A percentile compares a stretch with the other conserved stretches of the same genome.
phyloP scores from a whole-genome alignment of 371 early-diverging fungal species.

The Funneliformis caledonium region DNA sequence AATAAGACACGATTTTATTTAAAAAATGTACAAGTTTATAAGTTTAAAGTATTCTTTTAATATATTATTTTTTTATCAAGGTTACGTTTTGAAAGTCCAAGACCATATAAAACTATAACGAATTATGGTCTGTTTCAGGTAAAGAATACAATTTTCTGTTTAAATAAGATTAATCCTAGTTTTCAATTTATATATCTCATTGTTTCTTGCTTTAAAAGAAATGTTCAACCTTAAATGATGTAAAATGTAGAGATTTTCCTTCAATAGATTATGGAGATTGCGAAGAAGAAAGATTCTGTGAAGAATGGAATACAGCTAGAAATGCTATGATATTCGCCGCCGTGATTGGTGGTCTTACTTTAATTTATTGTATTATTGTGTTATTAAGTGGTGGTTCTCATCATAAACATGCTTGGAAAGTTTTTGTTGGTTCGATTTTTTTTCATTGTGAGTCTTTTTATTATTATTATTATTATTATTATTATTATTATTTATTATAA shows the following conservation, averaged over 20 bases:
- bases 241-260: conserved; percentile 40
- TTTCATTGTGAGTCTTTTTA: conserved; percentile 11
- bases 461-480: too few species aligned
- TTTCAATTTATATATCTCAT: neutral
- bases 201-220: conserved; percentile 14
- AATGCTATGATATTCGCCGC: conserved; percentile 16
- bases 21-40: neutral
- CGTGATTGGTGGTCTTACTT: conserved; percentile 28
- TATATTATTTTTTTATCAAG: neutral
- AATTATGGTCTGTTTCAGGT: conserved; percentile 37
- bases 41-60: neutral
- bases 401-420: neutral
- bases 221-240: conserved; percentile 21
- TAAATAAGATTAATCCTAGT: neutral
- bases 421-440: neutral
- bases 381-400: neutral
- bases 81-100: conserved; percentile 35
- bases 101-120: conserved; percentile 32
- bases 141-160: neutral
- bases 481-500: neutral
- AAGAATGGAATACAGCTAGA: conserved; percentile 36
- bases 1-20: too few species aligned
- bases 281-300: conserved; percentile 42
- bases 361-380: conserved; percentile 30
- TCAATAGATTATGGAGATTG: conserved; percentile 40